Conservation (phyloP, 176 grass and related monocot genomes). For the Oropetium thomaeum region DNA sequence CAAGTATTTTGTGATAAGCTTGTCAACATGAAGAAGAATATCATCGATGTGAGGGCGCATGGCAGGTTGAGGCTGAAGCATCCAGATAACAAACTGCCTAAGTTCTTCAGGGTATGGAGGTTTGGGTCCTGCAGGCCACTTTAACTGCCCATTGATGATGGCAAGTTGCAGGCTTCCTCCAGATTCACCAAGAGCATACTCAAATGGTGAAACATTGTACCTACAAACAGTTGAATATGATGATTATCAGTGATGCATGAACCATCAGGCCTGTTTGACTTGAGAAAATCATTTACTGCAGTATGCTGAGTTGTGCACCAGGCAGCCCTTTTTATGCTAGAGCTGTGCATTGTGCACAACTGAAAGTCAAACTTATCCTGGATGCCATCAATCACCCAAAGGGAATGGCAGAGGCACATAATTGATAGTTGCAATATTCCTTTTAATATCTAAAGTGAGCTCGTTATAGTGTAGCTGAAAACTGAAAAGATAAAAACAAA, state of each 20-base stretch:
- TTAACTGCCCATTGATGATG: slow-evolving; percentile 76
- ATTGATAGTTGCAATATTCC: not conserved
- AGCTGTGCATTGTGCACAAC: not conserved
- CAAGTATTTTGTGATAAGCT: slow-evolving; percentile 70
- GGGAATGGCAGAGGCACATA: not conserved
- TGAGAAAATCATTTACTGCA: not conserved
- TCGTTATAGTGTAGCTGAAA: not conserved
- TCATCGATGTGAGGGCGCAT: slow-evolving; percentile 80
- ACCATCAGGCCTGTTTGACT: not conserved
- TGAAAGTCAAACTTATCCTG: not conserved
- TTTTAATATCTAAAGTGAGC: not conserved
- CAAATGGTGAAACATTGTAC: slow-evolving; percentile 88
- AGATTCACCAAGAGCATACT: slow-evolving; percentile 75
- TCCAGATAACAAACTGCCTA: slow-evolving; percentile 76
- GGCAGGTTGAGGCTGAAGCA: slow-evolving; percentile 76
- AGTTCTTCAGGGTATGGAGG: slow-evolving; percentile 72
- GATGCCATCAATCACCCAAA: not conserved
- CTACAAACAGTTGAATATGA: slow-evolving; percentile 34
- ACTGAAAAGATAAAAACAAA: too few relatives aligned
- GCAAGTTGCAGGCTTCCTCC: slow-evolving; percentile 93
- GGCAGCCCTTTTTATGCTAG: too few relatives aligned
- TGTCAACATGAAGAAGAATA: slow-evolving; percentile 82
- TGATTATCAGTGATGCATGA: slow-evolving; percentile 5
- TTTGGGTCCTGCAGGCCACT: slow-evolving; percentile 68
- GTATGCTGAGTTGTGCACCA: not conserved